Evolutionary conservation across 2,329 filamentous ascomycete genomes (phyloP).

Genomic region (Fusarium lyarnte): DNA sequence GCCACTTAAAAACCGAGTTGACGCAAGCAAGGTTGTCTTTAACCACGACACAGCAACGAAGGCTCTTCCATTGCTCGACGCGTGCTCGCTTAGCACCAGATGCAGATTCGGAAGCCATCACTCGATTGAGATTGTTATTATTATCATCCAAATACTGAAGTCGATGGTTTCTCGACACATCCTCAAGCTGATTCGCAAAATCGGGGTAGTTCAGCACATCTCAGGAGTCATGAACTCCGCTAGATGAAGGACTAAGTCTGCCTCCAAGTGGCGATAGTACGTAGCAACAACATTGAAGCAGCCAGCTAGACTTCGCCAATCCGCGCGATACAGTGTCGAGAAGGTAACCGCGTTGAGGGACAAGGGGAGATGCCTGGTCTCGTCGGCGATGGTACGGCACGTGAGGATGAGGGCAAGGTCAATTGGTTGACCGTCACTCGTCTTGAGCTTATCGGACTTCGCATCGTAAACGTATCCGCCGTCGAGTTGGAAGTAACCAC

Average conservation of each 20-base stretch:
- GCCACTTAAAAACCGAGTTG: no score
- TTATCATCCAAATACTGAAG: no score
- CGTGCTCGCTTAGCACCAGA: background rate
- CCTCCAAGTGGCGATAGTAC: fast-evolving
- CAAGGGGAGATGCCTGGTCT: background rate
- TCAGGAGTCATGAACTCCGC: background rate
- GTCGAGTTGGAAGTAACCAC: no score
- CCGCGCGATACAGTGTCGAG: background rate
- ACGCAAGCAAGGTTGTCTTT: no score
- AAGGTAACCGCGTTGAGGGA: constrained; percentile 1
- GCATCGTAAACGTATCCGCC: no score
- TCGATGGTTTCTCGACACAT: background rate
- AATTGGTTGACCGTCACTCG: background rate
- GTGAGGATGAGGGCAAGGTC: constrained; percentile 12
- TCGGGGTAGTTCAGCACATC: background rate
- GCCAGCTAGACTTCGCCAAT: background rate
- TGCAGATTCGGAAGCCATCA: background rate
- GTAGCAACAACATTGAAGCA: background rate
- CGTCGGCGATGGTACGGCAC: constrained; percentile 12
- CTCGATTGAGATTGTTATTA: no score
- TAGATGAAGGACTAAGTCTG: background rate
- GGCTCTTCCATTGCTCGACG: no score
- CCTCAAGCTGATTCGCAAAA: fast-evolving
- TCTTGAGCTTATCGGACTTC: no score
- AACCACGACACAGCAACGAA: no score